Percentiles rank a stretch among this genome's conserved stretches.
These are phyloP conservation scores for Dendrobium huoshanense DNA, from an alignment of 106 monocot species.

Conservation along the genomic window DNA sequence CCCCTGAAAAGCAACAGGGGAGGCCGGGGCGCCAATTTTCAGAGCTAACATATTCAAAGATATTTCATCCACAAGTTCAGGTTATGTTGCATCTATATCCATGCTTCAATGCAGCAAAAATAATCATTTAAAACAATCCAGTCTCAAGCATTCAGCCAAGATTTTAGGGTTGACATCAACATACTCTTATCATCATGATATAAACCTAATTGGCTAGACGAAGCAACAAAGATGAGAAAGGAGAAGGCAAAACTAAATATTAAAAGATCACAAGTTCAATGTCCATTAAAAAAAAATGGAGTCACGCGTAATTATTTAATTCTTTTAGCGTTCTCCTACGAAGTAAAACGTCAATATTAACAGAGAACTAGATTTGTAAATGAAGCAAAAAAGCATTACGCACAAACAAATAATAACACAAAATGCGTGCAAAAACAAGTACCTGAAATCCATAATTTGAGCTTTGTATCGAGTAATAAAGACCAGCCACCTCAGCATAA, in stretches of 20 bases:
- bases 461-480: slow-evolving; percentile 48
- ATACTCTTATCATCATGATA: background rate
- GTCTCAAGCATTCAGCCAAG: background rate
- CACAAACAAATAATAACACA: background rate
- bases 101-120: background rate
- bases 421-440: background rate
- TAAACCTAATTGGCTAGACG: background rate
- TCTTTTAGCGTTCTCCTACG: background rate
- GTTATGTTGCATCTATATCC: background rate
- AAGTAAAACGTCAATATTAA: background rate
- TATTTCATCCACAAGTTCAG: background rate
- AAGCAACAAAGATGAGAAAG: background rate
- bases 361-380: background rate
- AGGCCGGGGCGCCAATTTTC: no score
- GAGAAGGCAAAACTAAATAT: background rate
- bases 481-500: slow-evolving; percentile 95
- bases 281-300: background rate
- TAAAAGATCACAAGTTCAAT: background rate
- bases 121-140: background rate
- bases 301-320: background rate
- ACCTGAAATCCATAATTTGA: slow-evolving; percentile 82
- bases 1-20: no score
- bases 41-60: no score
- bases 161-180: no score
- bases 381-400: background rate